These are phyloP conservation scores for Aspergillus clavatus DNA, from an alignment of 2,329 filamentous ascomycete species.

Conservation along the genomic window DNA sequence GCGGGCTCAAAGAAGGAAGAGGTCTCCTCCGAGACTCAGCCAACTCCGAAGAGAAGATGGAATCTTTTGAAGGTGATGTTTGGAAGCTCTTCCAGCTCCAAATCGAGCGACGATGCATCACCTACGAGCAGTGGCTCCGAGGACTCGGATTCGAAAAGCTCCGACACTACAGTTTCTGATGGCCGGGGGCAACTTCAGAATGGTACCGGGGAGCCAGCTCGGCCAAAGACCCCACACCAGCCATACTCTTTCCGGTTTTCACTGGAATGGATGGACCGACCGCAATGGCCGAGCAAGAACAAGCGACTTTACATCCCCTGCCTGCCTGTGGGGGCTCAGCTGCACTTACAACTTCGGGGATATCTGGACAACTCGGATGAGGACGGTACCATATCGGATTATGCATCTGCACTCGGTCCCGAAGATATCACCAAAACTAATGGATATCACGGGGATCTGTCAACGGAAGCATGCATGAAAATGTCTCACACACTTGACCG, in stretches of 20 bases:
- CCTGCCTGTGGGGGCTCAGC: slow-evolving; percentile 53
- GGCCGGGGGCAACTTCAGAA: slow-evolving; percentile 20
- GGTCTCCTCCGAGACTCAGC: slow-evolving; percentile 17
- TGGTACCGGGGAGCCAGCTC: slow-evolving; percentile 22
- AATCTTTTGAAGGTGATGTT: slow-evolving; percentile 49
- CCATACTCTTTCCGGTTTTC: slow-evolving; percentile 63
- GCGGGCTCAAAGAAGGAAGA: slow-evolving; percentile 26
- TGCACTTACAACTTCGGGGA: slow-evolving; percentile 45
- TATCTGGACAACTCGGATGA: slow-evolving; percentile 22
- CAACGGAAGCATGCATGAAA: slow-evolving; percentile 2
- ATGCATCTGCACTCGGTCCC: slow-evolving; percentile 14
- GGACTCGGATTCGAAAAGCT: slow-evolving; percentile 27
- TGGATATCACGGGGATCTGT: slow-evolving; percentile 6
- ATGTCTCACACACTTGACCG: slow-evolving; percentile 6
- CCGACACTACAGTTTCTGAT: slow-evolving; percentile 25
- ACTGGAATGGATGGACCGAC: slow-evolving; percentile 58
- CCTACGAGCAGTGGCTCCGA: slow-evolving; percentile 35
- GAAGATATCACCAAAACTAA: slow-evolving; percentile 12
- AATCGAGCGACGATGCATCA: slow-evolving; percentile 40
- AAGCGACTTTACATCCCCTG: slow-evolving; percentile 52
- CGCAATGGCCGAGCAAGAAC: slow-evolving; percentile 48
- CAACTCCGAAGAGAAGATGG: slow-evolving; percentile 44
- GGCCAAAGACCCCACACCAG: slow-evolving; percentile 45
- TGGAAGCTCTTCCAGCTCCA: slow-evolving; percentile 41
- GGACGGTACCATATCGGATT: slow-evolving; percentile 23